Evolutionary conservation across 306 rosid genomes (phyloP).

Genomic region (Acacia melanoxylon): DNA sequence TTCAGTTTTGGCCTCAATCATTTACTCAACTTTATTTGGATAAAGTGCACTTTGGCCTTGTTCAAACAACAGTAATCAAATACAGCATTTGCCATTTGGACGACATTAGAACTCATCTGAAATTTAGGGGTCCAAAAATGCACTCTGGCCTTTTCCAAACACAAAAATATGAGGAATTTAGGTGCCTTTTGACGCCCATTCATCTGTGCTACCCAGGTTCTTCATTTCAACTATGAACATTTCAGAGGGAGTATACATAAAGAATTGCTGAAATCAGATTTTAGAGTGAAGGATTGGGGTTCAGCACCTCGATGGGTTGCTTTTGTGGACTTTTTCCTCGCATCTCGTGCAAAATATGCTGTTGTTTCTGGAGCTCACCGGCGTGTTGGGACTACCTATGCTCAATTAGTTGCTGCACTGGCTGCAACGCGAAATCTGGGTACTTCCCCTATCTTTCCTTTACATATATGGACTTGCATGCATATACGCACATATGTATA

Average conservation of each 20-base stretch:
- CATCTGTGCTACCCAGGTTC: constrained; percentile 50
- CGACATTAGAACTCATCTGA: not conserved
- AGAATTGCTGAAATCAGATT: constrained; percentile 53
- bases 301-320: constrained; percentile 99
- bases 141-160: constrained; percentile 6
- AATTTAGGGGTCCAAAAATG: not conserved
- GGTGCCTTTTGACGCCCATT: constrained; percentile 17
- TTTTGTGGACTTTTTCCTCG: constrained; percentile 95
- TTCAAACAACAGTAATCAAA: not conserved
- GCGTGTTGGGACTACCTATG: constrained; percentile 96
- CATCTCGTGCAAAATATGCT: constrained; percentile 79
- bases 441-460: constrained; percentile 23
- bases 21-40: not conserved
- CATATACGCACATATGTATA: not conserved
- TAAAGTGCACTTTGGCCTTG: not conserved
- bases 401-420: constrained; percentile 88
- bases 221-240: constrained; percentile 81
- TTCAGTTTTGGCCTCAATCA: not conserved
- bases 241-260: constrained; percentile 69
- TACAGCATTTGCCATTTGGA: not conserved
- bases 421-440: constrained; percentile 82
- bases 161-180: not conserved
- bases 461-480: not conserved
- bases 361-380: constrained; percentile 88
- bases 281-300: constrained; percentile 95